Conservation (phyloP, 352 stramenopile species). For the Pelagophyceae sp. region DNA sequence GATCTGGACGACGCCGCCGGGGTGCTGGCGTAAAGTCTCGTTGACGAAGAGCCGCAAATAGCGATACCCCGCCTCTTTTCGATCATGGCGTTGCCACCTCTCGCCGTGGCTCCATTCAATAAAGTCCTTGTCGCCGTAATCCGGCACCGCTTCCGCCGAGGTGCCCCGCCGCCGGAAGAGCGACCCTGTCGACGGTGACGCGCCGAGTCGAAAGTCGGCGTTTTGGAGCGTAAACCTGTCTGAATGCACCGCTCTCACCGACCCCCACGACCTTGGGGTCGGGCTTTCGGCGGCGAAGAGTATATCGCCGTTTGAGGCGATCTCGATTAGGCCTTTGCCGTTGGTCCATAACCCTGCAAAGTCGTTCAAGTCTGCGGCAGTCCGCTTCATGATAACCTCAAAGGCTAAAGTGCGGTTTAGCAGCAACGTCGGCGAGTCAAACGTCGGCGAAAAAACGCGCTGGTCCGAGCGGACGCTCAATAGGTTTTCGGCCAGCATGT, state of each 20-base stretch:
- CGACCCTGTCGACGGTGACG: too few species aligned
- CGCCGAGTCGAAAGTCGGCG: neutral
- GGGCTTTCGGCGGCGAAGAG: neutral
- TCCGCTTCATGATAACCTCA: neutral
- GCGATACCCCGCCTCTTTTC: neutral
- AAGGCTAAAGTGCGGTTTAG: neutral
- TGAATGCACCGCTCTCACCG: neutral
- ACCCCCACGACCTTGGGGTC: neutral
- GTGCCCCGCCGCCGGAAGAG: too few species aligned
- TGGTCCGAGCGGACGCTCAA: neutral
- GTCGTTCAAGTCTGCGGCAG: neutral
- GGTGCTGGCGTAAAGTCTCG: neutral
- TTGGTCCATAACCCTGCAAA: neutral
- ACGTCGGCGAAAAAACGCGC: constrained; percentile 4
- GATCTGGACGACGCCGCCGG: neutral
- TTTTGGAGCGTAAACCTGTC: neutral
- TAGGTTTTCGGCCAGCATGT: neutral
- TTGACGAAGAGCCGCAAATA: constrained; percentile 4
- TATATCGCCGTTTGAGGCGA: neutral
- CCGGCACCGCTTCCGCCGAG: too few species aligned
- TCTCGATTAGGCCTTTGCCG: neutral
- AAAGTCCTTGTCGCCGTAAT: neutral
- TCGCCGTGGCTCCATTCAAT: neutral
- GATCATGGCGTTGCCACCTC: neutral
- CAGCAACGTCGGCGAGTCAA: neutral